A percentile compares a stretch with the other conserved stretches of the same genome.
phyloP scores from a whole-genome alignment of 352 stramenopile species.

The Phytophthora capsici region DNA sequence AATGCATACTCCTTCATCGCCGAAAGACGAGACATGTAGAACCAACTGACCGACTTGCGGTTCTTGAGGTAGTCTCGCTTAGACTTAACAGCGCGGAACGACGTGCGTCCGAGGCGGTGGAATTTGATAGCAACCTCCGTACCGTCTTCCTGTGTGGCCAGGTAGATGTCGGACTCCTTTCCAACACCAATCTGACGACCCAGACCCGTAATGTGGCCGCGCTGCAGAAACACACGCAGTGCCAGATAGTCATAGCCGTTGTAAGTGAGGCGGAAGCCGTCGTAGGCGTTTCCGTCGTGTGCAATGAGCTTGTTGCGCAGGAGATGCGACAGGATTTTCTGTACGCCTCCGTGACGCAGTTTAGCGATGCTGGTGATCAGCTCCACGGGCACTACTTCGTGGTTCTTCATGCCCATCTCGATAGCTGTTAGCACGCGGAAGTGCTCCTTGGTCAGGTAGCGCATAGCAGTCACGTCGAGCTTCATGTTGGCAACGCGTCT shows the following conservation, averaged over 20 bases:
- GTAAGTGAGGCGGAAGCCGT: slow-evolving; percentile 98
- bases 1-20: slow-evolving; percentile 99
- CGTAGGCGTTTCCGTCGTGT: slow-evolving; percentile 97
- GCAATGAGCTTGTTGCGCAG: slow-evolving; percentile 98
- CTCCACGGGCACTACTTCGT: slow-evolving; percentile 97
- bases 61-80: slow-evolving; percentile 99
- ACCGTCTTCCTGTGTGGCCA: slow-evolving; percentile 93
- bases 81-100: slow-evolving; percentile 96
- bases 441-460: slow-evolving; percentile 95
- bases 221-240: slow-evolving; percentile 94
- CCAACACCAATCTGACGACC: slow-evolving; percentile 97
- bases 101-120: slow-evolving; percentile 98
- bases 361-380: slow-evolving; percentile 97
- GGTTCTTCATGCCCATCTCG: slow-evolving; percentile 99
- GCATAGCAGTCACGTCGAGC: slow-evolving; percentile 94
- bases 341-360: slow-evolving; percentile 96
- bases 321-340: slow-evolving; percentile 97
- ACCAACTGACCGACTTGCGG: slow-evolving; percentile 96
- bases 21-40: slow-evolving; percentile 99
- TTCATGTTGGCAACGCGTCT: slow-evolving; percentile 68
- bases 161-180: slow-evolving; percentile 99
- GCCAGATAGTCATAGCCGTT: slow-evolving; percentile 99
- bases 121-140: slow-evolving; percentile 99
- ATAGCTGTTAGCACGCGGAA: slow-evolving; percentile 99
- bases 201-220: slow-evolving; percentile 92